A percentile compares a stretch with the other conserved stretches of the same genome.
phyloP scores from a whole-genome alignment of 176 grass and related monocot genomes.

The Rhynchospora breviuscula region DNA sequence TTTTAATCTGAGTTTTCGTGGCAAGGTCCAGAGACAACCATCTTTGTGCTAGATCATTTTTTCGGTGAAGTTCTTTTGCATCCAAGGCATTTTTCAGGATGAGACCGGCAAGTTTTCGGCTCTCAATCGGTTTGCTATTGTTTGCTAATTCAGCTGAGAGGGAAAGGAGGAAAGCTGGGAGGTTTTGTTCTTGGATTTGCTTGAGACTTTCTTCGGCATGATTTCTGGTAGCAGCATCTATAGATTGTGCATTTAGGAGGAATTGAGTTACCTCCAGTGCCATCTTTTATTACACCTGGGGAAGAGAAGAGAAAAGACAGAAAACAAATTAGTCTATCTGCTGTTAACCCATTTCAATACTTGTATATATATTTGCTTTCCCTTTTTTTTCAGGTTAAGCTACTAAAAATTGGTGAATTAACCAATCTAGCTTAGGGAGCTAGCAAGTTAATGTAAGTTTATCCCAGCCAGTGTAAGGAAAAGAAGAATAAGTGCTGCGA shows the following conservation, averaged over 20 bases:
- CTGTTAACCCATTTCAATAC: neutral
- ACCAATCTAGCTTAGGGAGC: neutral
- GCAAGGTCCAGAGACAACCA: slow-evolving; percentile 61
- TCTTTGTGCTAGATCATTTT: slow-evolving; percentile 72
- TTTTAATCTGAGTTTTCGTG: slow-evolving; percentile 63
- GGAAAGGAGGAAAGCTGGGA: slow-evolving; percentile 55
- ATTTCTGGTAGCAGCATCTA: slow-evolving; percentile 48
- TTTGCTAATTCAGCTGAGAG: slow-evolving; percentile 60
- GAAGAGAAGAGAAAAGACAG: slow-evolving; percentile 5
- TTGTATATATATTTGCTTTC: neutral
- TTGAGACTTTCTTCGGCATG: slow-evolving; percentile 77
- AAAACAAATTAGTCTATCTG: neutral
- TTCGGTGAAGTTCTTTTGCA: slow-evolving; percentile 71
- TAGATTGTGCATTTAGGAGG: slow-evolving; percentile 67
- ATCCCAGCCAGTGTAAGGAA: too few species aligned
- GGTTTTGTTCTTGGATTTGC: slow-evolving; percentile 86
- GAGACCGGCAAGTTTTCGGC: slow-evolving; percentile 64
- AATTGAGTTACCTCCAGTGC: slow-evolving; percentile 74
- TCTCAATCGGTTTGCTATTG: slow-evolving; percentile 67
- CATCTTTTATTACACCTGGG: slow-evolving; percentile 41
- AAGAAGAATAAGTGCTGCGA: too few species aligned
- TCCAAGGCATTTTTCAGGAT: slow-evolving; percentile 82
- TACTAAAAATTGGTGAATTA: neutral
- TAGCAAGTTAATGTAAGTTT: too few species aligned
- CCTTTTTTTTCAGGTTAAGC: neutral